Evolutionary conservation across 345 rosid species (phyloP).

Genomic region (Lagerstroemia speciosa): DNA sequence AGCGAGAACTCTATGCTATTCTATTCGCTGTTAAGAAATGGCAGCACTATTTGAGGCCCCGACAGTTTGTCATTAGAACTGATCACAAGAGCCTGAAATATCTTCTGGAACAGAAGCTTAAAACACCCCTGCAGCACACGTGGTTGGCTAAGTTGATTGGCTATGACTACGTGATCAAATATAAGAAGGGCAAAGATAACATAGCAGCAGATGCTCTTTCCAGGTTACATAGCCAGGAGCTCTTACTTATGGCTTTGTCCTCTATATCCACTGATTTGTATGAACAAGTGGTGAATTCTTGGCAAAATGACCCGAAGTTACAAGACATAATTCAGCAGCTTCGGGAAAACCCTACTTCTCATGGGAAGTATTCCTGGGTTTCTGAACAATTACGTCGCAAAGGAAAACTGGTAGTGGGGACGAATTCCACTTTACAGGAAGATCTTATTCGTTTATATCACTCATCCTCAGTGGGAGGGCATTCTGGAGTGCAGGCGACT

Average conservation of each 20-base stretch:
- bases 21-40: background rate
- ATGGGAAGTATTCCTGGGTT: too few relatives aligned
- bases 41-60: background rate
- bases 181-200: background rate
- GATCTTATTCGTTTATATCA: too few relatives aligned
- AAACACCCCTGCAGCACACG: background rate
- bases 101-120: background rate
- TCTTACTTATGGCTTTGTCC: background rate
- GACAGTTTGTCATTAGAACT: background rate
- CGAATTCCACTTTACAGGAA: too few relatives aligned
- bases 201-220: background rate
- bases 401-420: too few relatives aligned
- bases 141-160: background rate
- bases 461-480: too few relatives aligned
- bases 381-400: too few relatives aligned
- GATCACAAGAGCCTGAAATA: slow-evolving; percentile 1
- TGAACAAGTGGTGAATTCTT: too few relatives aligned
- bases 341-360: too few relatives aligned
- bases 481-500: too few relatives aligned
- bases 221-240: background rate
- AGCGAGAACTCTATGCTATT: slow-evolving; percentile 3
- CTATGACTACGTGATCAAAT: background rate
- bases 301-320: too few relatives aligned
- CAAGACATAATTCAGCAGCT: too few relatives aligned
- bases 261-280: too few relatives aligned